Evolutionary conservation across 768 basidiomycete species (phyloP).

Genomic region (Pleurotus salmoneostramineus): DNA sequence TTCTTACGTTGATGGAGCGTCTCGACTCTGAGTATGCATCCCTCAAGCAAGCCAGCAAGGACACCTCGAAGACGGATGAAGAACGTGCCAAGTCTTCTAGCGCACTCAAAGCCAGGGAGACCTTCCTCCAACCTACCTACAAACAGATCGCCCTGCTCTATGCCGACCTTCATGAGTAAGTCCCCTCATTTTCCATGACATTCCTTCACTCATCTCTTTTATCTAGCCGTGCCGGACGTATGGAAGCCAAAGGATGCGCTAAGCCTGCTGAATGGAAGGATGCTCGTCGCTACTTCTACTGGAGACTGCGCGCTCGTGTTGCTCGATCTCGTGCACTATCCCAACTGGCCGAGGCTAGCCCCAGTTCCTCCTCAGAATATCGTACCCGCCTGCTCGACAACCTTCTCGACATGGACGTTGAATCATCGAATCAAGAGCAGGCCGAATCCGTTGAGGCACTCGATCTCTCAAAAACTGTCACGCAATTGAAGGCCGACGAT

Average conservation of each 20-base stretch:
- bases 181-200: conserved; percentile 12
- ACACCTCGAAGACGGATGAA: conserved; percentile 65
- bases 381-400: conserved; percentile 61
- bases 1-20: conserved; percentile 87
- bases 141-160: conserved; percentile 92
- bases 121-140: conserved; percentile 81
- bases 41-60: conserved; percentile 78
- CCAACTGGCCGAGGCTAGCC: conserved; percentile 65
- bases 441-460: conserved; percentile 69
- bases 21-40: conserved; percentile 80
- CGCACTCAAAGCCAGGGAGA: conserved; percentile 73
- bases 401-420: conserved; percentile 50
- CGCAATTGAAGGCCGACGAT: conserved; percentile 67
- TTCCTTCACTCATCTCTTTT: conserved; percentile 10
- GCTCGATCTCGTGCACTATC: conserved; percentile 64
- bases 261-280: conserved; percentile 84
- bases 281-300: conserved; percentile 89
- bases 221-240: conserved; percentile 84
- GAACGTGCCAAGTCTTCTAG: conserved; percentile 69
- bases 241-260: conserved; percentile 97
- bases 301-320: conserved; percentile 83
- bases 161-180: conserved; percentile 95
- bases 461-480: conserved; percentile 58
- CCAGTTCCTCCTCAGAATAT: conserved; percentile 64
- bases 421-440: conserved; percentile 50